Evolutionary conservation across 2,329 filamentous ascomycete species (phyloP), one percentile per base, ranked within the genome.

Genomic region (Paecilomyces dactylethromorphus): DNA sequence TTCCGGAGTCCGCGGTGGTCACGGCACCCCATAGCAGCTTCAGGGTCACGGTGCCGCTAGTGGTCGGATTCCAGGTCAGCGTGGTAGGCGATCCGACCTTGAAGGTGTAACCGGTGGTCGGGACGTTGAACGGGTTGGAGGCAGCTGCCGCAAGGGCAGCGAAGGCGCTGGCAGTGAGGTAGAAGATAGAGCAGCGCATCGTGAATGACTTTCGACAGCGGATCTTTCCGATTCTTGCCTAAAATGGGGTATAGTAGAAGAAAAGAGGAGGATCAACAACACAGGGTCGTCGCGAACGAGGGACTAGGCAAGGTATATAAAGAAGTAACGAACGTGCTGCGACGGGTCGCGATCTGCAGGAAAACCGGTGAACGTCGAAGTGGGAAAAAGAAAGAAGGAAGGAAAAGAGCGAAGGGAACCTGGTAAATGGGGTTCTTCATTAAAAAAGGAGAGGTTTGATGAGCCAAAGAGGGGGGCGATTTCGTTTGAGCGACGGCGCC

Each of bases 1-100:
- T 69, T 22, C 80, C 81, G 7, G 68, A 62, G 57, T 68, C 63
- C 13, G 81, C 66, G 58, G 78, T 74, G 63, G 74, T 71, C 58
- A 72, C 69, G 7, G 74, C 72, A 29, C 70, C 75, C 62, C 79
- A 75, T 61, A 81, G 74, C 59, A 85, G 71, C 50, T 77, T 78
- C 65, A 85, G 76, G 49, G 80, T 79, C 32, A 85, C 76, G 15
- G 81, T 81, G 59, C 79, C 79, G 22, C 64, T 56, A 58, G 80
- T 82, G 53, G 77, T 81, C 6, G 81, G 77, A 5, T 68, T 62
- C 82, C 82, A 85, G 55, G 65, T 73, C 54, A 85, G 67, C 11
- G 74, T 76, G 21, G 79, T 71, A 11, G 77, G 62, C 66, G 77
- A 57, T 56, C 81, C 81, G 50, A 79, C 79, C 13, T 69, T 75